phyloP scores from a whole-genome alignment of 2,329 filamentous ascomycete species.

The Trichoderma semiorbis region DNA sequence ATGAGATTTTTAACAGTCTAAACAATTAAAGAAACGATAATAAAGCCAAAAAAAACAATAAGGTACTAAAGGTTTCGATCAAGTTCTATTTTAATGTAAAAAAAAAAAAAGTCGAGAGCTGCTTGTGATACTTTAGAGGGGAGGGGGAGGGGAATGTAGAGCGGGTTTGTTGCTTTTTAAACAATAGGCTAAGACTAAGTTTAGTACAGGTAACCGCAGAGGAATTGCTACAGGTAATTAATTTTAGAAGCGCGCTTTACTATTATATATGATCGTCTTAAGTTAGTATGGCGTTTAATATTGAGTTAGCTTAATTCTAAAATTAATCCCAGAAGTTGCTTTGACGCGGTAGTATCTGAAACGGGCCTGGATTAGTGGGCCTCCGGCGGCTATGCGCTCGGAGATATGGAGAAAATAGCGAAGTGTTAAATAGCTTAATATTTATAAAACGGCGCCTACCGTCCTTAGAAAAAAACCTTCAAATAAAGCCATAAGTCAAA shows the following conservation, averaged over 20 bases:
- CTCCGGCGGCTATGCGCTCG: no score
- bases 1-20: conserved; percentile 3
- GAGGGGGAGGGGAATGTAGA: not conserved
- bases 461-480: no score
- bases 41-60: conserved; percentile 16
- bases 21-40: not conserved
- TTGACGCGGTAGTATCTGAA: no score
- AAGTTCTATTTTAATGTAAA: conserved; percentile 1
- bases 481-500: no score
- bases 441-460: no score
- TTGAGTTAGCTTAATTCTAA: not conserved
- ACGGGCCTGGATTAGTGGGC: no score
- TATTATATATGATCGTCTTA: not conserved
- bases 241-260: not conserved
- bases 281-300: not conserved
- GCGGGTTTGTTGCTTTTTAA: not conserved
- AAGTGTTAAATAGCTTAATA: no score
- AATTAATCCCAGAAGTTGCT: not conserved
- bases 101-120: not conserved
- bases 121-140: not conserved
- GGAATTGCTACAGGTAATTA: not conserved
- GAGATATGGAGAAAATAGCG: no score
- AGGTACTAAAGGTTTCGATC: conserved; percentile 11
- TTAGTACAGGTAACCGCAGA: not conserved
- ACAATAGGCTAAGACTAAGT: not conserved